Percentiles rank a stretch among this genome's conserved stretches.
Evolutionary conservation across 2,329 filamentous ascomycete genomes (phyloP).

Genomic region (Polytolypa hystricis): DNA sequence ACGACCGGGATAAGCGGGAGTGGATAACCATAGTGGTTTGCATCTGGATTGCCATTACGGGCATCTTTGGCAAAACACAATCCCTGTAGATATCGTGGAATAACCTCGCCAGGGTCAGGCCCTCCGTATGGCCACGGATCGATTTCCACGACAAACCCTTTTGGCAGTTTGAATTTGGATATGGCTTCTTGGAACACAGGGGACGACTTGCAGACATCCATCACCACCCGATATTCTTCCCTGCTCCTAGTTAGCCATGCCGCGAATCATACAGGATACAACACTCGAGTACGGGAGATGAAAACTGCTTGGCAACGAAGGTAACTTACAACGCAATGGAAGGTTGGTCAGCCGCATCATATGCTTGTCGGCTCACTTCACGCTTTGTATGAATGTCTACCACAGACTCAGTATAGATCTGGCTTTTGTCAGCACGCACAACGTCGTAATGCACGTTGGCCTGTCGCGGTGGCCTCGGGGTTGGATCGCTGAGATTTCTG

Average conservation of each 20-base stretch:
- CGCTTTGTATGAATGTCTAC: conserved; percentile 36
- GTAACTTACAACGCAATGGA: conserved; percentile 32
- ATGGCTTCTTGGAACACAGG: conserved; percentile 42
- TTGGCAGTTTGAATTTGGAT: conserved; percentile 41
- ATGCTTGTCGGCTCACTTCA: conserved; percentile 34
- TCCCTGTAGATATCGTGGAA: conserved; percentile 43
- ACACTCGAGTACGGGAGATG: not conserved
- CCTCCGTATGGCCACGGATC: conserved; percentile 49
- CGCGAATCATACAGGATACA: conserved; percentile 1
- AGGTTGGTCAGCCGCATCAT: conserved; percentile 40
- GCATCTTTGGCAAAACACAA: conserved; percentile 43
- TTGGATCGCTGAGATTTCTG: conserved; percentile 23
- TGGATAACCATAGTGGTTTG: conserved; percentile 53
- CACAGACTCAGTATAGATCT: conserved; percentile 45
- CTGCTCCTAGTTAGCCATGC: conserved; percentile 15
- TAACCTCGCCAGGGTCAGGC: conserved; percentile 36
- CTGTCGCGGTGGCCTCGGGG: conserved; percentile 37
- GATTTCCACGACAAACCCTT: conserved; percentile 45
- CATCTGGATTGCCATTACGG: conserved; percentile 39
- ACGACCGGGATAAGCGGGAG: conserved; percentile 50
- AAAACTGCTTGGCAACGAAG: not conserved
- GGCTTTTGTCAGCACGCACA: conserved; percentile 25
- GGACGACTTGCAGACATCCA: conserved; percentile 41
- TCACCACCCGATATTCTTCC: conserved; percentile 37
- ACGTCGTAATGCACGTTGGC: conserved; percentile 45